Conservation (phyloP, 2,329 filamentous ascomycete genomes). For the Aspergillus felis region DNA sequence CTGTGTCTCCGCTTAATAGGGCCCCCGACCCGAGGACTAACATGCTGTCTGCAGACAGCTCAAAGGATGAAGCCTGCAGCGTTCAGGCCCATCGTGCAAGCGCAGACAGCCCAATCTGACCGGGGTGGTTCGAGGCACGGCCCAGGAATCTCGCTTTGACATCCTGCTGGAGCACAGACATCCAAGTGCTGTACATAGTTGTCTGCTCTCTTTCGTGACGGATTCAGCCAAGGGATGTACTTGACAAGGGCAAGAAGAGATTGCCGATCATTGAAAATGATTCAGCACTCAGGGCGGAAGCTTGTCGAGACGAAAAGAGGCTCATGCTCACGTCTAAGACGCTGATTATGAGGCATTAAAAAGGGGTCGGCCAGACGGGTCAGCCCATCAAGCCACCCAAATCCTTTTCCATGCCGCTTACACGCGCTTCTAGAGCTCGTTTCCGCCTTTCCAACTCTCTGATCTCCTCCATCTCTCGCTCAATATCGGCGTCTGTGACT, state of each 20-base stretch:
- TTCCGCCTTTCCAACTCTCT: slow-evolving; percentile 62
- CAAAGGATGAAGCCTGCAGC: slow-evolving; percentile 1
- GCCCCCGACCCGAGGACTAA: not conserved
- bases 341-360: not conserved
- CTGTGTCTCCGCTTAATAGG: not conserved
- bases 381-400: slow-evolving; percentile 58
- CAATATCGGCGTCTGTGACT: slow-evolving; percentile 42
- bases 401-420: slow-evolving; percentile 65
- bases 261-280: not conserved
- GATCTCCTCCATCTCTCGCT: slow-evolving; percentile 52
- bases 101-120: not conserved
- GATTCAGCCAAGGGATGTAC: not conserved
- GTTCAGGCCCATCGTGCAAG: not conserved
- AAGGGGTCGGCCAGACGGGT: not conserved
- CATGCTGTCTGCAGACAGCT: slow-evolving; percentile 13
- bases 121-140: not conserved
- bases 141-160: not conserved
- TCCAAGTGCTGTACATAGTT: not conserved
- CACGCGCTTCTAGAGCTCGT: slow-evolving; percentile 57
- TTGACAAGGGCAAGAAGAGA: not conserved
- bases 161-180: not conserved
- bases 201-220: not conserved
- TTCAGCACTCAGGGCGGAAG: not conserved
- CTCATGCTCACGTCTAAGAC: not conserved
- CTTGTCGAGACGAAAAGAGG: not conserved